Base-by-base conservation (phyloP, 306 rosid species). In the Dalbergia oliveri region DNA sequence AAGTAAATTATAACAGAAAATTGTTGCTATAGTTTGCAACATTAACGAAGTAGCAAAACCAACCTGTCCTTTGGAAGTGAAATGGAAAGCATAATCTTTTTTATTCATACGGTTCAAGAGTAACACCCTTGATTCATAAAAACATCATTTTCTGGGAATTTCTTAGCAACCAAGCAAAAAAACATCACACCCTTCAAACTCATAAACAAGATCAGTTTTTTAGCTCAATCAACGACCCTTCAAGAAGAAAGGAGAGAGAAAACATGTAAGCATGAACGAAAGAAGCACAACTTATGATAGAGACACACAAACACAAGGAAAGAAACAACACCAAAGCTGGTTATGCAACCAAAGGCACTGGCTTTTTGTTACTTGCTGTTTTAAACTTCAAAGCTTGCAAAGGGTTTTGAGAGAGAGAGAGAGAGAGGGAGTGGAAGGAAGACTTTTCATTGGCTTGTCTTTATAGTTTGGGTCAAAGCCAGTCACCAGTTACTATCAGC, bases 81-180 rank as follows among this genome's bases (percentile, higher is more conserved):
- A 70, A 81, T 8, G 66, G 13, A 21, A 60, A 49, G 23, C 31
- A 26, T 37, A 26, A 2, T 35, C 12, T 37, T 19, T 8, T 44
- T 63, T 39, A 15, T 57, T 23, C 41, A 73, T 51, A 58, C 39
- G 72, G 41, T 34, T 8, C 11, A 9, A 34, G 41, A 44, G n/a
- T 8, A 35, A 53, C 14, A 56, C 63, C 34, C 82, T 43, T 5
- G 9, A 70, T 44, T 71, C 9, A 37, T 7, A 35, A 12, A 19
- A 66, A 58, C 18, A 67, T 41, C 62, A 18, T 26, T 37, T 11
- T 58, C 63, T 6, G 43, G 58, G 43, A 49, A 49, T 81, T 72
- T 72, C 83, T 85, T 81, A 54, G 69, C 77, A 59, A 66, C 59
- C 76, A 85, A 81, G 85, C 31, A 26, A 26, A 77, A 77, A 80